Conservation (phyloP, 352 stramenopile species). For the Phytophthora crassamura region DNA sequence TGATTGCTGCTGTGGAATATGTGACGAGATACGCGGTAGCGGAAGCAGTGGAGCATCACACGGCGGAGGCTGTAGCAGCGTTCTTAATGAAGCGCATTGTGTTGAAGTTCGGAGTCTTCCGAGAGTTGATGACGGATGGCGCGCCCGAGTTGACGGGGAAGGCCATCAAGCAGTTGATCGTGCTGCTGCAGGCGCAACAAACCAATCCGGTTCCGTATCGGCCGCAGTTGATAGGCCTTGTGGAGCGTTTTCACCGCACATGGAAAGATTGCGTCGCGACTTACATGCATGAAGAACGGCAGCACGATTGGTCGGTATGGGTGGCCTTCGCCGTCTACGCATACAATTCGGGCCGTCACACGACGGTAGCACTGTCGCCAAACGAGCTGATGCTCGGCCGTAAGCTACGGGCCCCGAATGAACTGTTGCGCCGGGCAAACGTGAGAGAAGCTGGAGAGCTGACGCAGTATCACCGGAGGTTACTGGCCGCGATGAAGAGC, state of each 20-base stretch:
- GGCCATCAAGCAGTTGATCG: too few relatives aligned
- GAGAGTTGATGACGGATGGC: too few relatives aligned
- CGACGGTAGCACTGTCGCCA: background rate
- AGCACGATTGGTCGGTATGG: background rate
- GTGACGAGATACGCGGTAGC: too few relatives aligned
- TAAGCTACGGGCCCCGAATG: too few relatives aligned
- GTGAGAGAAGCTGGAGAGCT: background rate
- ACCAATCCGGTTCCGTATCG: too few relatives aligned
- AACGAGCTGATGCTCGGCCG: slow-evolving; percentile 1
- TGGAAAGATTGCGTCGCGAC: background rate
- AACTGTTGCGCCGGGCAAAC: background rate
- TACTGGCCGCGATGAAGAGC: background rate
- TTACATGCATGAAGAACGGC: background rate
- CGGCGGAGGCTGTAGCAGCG: too few relatives aligned
- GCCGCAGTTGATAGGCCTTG: background rate
- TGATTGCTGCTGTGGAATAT: too few relatives aligned
- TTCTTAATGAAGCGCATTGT: too few relatives aligned
- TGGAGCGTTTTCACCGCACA: background rate
- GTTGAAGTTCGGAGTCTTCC: too few relatives aligned
- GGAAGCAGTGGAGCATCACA: too few relatives aligned
- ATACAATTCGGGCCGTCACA: background rate
- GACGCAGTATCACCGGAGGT: background rate
- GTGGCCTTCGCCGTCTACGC: background rate
- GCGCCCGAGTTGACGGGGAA: too few relatives aligned
- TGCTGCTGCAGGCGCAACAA: too few relatives aligned